phyloP scores from a whole-genome alignment of 2,329 filamentous ascomycete genomes.

The Colletotrichum sp. region DNA sequence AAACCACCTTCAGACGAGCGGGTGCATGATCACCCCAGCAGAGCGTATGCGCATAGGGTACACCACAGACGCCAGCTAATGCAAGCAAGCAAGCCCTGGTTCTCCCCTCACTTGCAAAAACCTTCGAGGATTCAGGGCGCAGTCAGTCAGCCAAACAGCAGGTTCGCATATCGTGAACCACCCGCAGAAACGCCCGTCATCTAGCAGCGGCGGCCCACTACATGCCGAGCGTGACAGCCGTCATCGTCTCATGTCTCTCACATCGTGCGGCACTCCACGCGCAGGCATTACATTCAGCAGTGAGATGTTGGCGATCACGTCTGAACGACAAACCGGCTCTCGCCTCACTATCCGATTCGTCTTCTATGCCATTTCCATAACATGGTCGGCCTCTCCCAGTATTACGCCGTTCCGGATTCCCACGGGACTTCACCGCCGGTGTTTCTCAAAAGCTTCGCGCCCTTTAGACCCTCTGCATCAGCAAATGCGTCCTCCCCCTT shows the following conservation, averaged over 20 bases:
- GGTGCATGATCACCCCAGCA: neutral
- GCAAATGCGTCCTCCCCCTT: neutral
- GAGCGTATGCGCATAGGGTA: neutral
- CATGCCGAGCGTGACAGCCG: neutral
- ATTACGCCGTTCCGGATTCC: neutral
- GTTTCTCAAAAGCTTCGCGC: neutral
- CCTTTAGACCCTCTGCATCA: neutral
- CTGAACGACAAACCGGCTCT: neutral
- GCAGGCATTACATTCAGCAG: neutral
- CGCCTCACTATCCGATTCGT: neutral
- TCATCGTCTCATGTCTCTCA: slow-evolving; percentile 1
- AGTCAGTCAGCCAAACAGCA: neutral
- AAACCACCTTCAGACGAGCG: neutral
- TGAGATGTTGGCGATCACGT: neutral
- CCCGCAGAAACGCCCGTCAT: neutral
- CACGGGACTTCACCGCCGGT: neutral
- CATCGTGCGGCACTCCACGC: neutral
- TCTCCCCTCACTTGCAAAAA: neutral
- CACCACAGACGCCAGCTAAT: neutral
- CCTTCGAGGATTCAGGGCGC: neutral
- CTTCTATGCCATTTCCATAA: neutral
- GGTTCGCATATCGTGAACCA: neutral
- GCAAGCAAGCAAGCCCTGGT: neutral
- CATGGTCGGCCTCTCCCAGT: neutral
- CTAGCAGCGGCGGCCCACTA: neutral